Evolutionary conservation across 2,329 filamentous ascomycete genomes (phyloP), one percentile per base, ranked within the genome.

Genomic region (Leptographium radiaticola): DNA sequence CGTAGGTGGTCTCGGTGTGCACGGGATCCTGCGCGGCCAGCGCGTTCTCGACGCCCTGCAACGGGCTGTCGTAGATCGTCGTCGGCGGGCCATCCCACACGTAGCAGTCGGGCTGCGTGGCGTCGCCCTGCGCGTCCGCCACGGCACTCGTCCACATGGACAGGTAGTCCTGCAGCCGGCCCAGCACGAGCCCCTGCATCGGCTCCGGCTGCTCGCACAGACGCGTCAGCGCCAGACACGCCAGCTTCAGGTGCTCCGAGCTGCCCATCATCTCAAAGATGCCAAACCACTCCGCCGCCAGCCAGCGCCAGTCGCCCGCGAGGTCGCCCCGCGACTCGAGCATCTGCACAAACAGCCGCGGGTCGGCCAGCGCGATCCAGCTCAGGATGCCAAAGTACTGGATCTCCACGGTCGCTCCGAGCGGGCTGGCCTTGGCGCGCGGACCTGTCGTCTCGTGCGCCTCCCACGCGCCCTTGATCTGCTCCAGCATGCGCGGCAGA

Each of bases 341-440:
- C 66, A 81, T 71, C 18, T 78, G 73, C 6, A 83, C 71, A 59
- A 95, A 85, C 2, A 86, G 71, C 2, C 69, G 68, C 1, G 90
- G 87, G 40, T 86, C 85, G 1, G 83, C 82, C 2, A 95, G 70
- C 0, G 84, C 80, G 16, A 97, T 76, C 1, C 90, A 84, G 2
- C 88, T 84, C 2, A 98, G 75, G 2, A 97, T 81, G 6, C 81
- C 79, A 63, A 95, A 86, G 66, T 95, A 95, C 64, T 95, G 87
- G 0, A 86, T 86, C 63, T 95, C 83, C 1, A 87, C 83, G 12
- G 89, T 76, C 13, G 83, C 81, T 61, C 85, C 84, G 38, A 96
- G 78, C 34, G 80, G 79, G 43, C 83, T 78, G n/a, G 49, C 16
- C 33, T 51, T 53, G 31, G 78, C 77, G 62, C 87, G 86, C 0